A percentile compares a stretch with the other conserved stretches of the same genome.
phyloP scores from a whole-genome alignment of 306 rosid species.

The Casuarina equisetifolia region DNA sequence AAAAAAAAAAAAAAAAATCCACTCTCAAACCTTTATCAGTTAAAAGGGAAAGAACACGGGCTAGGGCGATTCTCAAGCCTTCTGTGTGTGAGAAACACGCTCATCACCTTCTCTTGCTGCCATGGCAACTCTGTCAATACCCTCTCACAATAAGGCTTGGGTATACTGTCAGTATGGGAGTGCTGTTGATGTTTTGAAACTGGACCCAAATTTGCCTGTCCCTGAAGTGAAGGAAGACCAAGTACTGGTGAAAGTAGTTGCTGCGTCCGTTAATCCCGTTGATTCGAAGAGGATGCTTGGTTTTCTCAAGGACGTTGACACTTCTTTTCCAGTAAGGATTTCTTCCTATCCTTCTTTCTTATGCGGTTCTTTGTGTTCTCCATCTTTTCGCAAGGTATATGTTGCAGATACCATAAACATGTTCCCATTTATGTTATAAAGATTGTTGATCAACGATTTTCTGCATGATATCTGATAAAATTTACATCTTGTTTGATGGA shows the following conservation, averaged over 20 bases:
- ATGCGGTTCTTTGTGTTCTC: not conserved
- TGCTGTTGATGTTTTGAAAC: constrained; percentile 47
- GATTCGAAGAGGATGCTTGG: constrained; percentile 62
- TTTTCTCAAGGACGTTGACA: constrained; percentile 14
- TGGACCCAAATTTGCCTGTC: constrained; percentile 38
- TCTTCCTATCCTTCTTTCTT: not conserved
- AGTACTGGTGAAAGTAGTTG: constrained; percentile 64
- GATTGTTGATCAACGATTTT: not conserved
- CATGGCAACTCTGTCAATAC: constrained; percentile 41
- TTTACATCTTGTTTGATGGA: too few relatives aligned
- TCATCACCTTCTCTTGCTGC: not conserved
- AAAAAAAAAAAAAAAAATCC: too few relatives aligned
- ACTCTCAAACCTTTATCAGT: too few relatives aligned
- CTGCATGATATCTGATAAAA: too few relatives aligned
- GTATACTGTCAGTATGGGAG: constrained; percentile 53
- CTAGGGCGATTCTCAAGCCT: not conserved
- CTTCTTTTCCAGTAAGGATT: constrained; percentile 28
- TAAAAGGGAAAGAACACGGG: not conserved
- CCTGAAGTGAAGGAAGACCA: constrained; percentile 52
- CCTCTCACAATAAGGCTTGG: constrained; percentile 56
- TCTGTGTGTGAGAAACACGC: not conserved
- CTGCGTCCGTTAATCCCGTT: constrained; percentile 63
- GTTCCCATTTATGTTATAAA: not conserved
- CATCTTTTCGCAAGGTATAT: not conserved
- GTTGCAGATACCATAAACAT: not conserved